These are phyloP conservation scores for Camellia lanceoleosa DNA, from an alignment of 148 eudicot genomes.

Conservation along the genomic window DNA sequence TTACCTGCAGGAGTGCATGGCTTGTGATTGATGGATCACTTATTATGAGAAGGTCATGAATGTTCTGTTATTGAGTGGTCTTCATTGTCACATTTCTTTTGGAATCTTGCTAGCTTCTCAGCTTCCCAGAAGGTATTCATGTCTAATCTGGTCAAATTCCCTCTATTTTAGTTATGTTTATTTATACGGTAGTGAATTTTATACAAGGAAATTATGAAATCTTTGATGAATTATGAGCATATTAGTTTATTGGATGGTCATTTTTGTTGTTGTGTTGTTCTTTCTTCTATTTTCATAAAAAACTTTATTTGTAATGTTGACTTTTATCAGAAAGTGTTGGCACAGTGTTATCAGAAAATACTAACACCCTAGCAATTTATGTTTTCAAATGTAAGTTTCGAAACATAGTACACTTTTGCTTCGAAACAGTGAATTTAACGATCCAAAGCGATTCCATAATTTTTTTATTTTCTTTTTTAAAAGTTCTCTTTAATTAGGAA, in stretches of 20 bases:
- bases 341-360: too few species aligned
- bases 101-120: background rate
- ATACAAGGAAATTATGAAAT: background rate
- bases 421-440: too few species aligned
- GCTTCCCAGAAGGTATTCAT: background rate
- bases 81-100: background rate
- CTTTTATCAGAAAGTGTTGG: background rate
- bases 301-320: background rate
- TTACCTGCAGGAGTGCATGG: background rate
- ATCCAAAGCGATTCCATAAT: too few species aligned
- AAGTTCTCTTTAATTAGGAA: too few species aligned
- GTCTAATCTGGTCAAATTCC: background rate
- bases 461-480: too few species aligned
- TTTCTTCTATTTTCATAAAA: background rate
- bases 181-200: background rate
- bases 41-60: background rate
- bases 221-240: background rate
- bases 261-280: background rate
- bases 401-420: too few species aligned
- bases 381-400: too few species aligned
- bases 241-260: background rate
- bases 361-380: too few species aligned
- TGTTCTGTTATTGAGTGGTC: background rate
- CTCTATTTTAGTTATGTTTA: background rate
- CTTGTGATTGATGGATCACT: background rate